Conservation (phyloP, 345 rosid species). For the Arabidopsis suecica region DNA sequence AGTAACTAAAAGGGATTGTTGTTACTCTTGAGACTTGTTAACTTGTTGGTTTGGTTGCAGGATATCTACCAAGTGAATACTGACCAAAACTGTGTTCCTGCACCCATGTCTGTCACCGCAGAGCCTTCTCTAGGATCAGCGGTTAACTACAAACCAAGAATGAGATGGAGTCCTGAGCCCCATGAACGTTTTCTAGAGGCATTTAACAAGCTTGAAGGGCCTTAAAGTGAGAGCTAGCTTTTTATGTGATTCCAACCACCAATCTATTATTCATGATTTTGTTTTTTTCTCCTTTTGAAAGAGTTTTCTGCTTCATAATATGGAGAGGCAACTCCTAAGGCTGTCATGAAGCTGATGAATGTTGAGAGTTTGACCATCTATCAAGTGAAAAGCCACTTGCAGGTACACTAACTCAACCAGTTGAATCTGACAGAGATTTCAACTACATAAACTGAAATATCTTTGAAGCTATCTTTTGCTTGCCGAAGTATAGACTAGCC, state of each 20-base stretch:
- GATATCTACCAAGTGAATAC: constrained; percentile 58
- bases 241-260: background rate
- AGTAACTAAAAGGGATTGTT: too few species aligned
- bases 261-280: too few species aligned
- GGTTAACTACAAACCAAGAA: constrained; percentile 62
- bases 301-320: background rate
- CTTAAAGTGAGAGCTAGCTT: constrained; percentile 60
- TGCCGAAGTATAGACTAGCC: constrained; percentile 81
- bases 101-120: constrained; percentile 44
- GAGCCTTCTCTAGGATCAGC: constrained; percentile 47
- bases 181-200: constrained; percentile 69
- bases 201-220: constrained; percentile 70
- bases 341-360: constrained; percentile 78
- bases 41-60: constrained; percentile 47
- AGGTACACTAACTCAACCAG: constrained; percentile 48
- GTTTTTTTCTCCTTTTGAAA: too few species aligned
- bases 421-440: background rate
- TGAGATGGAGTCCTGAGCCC: constrained; percentile 86
- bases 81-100: constrained; percentile 43
- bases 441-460: background rate
- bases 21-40: too few species aligned
- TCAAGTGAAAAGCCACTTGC: constrained; percentile 88
- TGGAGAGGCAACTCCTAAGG: constrained; percentile 83
- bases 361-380: constrained; percentile 80
- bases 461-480: background rate